phyloP scores from a whole-genome alignment of 331 rosid species.

The Quercus tomentella region DNA sequence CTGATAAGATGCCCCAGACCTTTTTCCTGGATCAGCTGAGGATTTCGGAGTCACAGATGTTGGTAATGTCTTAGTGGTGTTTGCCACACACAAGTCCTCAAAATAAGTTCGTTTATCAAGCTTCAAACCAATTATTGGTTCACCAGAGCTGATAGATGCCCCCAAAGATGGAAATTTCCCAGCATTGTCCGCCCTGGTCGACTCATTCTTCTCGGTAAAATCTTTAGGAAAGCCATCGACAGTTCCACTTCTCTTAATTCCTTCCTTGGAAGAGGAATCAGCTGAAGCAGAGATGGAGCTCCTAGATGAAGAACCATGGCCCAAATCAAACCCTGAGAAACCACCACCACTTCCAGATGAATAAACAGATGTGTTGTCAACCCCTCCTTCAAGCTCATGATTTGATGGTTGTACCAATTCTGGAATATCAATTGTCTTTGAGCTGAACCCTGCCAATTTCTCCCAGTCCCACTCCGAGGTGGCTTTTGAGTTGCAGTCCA shows the following conservation, averaged over 20 bases:
- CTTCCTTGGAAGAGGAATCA: conserved; percentile 63
- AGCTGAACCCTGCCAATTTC: conserved; percentile 43
- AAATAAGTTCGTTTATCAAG: conserved; percentile 78
- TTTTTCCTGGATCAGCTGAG: conserved; percentile 34
- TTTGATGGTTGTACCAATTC: conserved; percentile 35
- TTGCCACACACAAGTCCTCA: conserved; percentile 52
- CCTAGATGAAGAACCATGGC: conserved; percentile 49
- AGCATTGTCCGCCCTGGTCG: conserved; percentile 29
- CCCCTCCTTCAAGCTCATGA: conserved; percentile 47
- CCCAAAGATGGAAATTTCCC: conserved; percentile 41
- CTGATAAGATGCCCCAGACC: conserved; percentile 38
- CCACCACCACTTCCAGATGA: conserved; percentile 47
- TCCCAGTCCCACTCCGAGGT: conserved; percentile 79
- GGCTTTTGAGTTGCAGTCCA: conserved; percentile 82
- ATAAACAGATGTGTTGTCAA: conserved; percentile 45
- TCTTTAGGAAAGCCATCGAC: conserved; percentile 45
- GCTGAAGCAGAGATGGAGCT: conserved; percentile 74
- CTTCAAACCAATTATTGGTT: conserved; percentile 75
- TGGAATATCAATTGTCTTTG: conserved; percentile 54
- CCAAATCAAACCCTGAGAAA: conserved; percentile 51
- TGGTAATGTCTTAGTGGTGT: conserved; percentile 37
- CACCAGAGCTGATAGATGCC: conserved; percentile 58
- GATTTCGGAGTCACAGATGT: conserved; percentile 30
- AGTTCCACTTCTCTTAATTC: conserved; percentile 49
- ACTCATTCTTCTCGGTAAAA: conserved; percentile 42